Evolutionary conservation across 2,329 filamentous ascomycete genomes (phyloP), one percentile per base, ranked within the genome.

Genomic region (Pseudophaeomoniella oleicola): DNA sequence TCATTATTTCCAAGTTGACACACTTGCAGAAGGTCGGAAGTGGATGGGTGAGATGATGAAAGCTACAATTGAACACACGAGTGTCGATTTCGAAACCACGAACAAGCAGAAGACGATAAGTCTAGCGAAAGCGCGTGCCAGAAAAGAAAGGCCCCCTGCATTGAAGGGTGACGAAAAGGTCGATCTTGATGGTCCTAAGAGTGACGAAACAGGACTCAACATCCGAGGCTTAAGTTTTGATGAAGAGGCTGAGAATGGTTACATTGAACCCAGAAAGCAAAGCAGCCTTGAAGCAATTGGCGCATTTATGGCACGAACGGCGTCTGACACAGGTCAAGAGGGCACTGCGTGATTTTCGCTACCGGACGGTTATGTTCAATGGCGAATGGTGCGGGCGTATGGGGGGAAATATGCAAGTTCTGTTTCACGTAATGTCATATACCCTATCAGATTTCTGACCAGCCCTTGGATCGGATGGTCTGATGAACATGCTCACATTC

Each of bases 21-120:
- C 81, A 49, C 65, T 94, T 40, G 77, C 84, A 49, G 76, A 90
- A 52, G 90, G 90, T 12, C 77, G 90, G 10, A 64, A 92, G 30
- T 98, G 90, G 90, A 98, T 98, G 90, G 90, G 86, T 3, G 90
- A 90, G 4, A 64, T 98, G 36, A 93, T 98, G 84, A 98, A 98
- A 62, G 90, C 90, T 9, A 98, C 90, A 1, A 98, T 98, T 49
- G 88, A 96, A 53, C 72, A 72, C 3, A 72, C 81, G 42, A 74
- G 80, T 6, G 78, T 94, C 41, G 17, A 34, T 17, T 47, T 43
- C 19, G 86, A 84, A 14, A 90, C 83, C 3, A 94, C 86, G 3
- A 96, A 96, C 60, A 88, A 94, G 54, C 87, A 94, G 54, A 90
- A 93, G 66, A 98, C 90, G 0, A 94, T 98, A 38, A 90, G 82